These are phyloP conservation scores for Seminavis robusta DNA, from an alignment of 108 stramenopile genomes.

Conservation along the genomic window DNA sequence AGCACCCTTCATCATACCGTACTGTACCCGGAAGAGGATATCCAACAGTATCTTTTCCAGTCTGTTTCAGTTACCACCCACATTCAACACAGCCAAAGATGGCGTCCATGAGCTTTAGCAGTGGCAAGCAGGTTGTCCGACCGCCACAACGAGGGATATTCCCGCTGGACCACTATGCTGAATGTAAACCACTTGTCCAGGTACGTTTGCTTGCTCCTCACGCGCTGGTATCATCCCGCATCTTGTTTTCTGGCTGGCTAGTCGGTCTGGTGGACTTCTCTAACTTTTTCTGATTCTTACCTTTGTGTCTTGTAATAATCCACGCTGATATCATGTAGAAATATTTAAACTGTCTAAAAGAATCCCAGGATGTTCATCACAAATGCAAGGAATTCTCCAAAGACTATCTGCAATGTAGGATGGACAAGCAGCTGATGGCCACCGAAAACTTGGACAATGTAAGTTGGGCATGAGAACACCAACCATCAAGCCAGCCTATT, in stretches of 20 bases:
- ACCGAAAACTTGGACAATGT: slow-evolving; percentile 76
- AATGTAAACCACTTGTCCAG: slow-evolving; percentile 71
- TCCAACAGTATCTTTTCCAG: too few relatives aligned
- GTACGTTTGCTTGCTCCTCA: slow-evolving; percentile 13
- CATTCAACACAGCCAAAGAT: too few relatives aligned
- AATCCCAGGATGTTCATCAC: slow-evolving; percentile 70
- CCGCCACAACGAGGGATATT: slow-evolving; percentile 90
- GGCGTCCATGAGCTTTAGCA: slow-evolving; percentile 74
- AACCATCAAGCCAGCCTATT: neutral
- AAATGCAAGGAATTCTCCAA: slow-evolving; percentile 77
- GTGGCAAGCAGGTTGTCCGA: slow-evolving; percentile 66
- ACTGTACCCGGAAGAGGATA: too few relatives aligned
- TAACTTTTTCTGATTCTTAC: neutral
- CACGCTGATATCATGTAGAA: slow-evolving; percentile 22
- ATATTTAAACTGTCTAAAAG: slow-evolving; percentile 79
- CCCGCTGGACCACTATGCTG: slow-evolving; percentile 84
- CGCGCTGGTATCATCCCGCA: too few relatives aligned
- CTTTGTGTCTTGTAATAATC: neutral
- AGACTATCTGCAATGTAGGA: slow-evolving; percentile 86
- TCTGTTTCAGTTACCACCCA: too few relatives aligned
- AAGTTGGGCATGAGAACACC: neutral
- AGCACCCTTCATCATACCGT: too few relatives aligned
- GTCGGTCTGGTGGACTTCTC: neutral
- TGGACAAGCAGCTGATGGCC: slow-evolving; percentile 81
- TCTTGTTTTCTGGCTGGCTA: too few relatives aligned